Evolutionary conservation across 1,139 yeast genomes (phyloP).

Genomic region (Debaryomyces fabryi): DNA sequence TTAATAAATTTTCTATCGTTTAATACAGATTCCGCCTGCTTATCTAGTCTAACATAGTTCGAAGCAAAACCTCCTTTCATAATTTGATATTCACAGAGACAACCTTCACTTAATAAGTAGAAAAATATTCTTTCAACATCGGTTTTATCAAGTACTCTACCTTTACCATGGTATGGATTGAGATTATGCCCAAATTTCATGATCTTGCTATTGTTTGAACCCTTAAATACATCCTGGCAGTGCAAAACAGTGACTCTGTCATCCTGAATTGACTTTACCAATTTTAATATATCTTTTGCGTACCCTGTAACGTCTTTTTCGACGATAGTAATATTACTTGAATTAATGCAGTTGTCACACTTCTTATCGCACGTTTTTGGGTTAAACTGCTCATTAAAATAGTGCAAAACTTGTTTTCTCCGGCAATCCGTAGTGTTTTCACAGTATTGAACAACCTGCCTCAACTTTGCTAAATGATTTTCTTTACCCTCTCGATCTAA

Average conservation of each 20-base stretch:
- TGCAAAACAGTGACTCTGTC: conserved; percentile 74
- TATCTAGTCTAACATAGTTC: conserved; percentile 69
- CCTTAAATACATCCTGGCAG: conserved; percentile 83
- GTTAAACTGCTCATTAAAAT: conserved; percentile 83
- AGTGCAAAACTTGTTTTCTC: conserved; percentile 82
- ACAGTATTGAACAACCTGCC: conserved; percentile 89
- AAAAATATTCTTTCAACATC: conserved; percentile 84
- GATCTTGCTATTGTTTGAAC: conserved; percentile 67
- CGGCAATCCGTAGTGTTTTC: conserved; percentile 91
- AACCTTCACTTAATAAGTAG: conserved; percentile 68
- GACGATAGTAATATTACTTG: conserved; percentile 43
- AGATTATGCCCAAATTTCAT: conserved; percentile 62
- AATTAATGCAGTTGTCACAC: conserved; percentile 83
- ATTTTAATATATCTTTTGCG: conserved; percentile 59
- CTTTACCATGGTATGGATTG: conserved; percentile 68
- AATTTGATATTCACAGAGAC: conserved; percentile 70
- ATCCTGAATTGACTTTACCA: conserved; percentile 59
- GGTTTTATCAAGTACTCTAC: conserved; percentile 61
- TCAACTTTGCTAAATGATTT: conserved; percentile 73
- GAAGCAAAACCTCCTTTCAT: conserved; percentile 79
- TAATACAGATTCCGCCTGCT: conserved; percentile 50
- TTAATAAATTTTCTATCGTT: conserved; percentile 46
- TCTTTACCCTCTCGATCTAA: conserved; percentile 67
- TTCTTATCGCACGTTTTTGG: conserved; percentile 64
- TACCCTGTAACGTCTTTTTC: conserved; percentile 70